Percentiles rank a stretch among this genome's conserved stretches.
phyloP scores from a whole-genome alignment of 345 rosid species.

The Euphorbia pulcherrima region DNA sequence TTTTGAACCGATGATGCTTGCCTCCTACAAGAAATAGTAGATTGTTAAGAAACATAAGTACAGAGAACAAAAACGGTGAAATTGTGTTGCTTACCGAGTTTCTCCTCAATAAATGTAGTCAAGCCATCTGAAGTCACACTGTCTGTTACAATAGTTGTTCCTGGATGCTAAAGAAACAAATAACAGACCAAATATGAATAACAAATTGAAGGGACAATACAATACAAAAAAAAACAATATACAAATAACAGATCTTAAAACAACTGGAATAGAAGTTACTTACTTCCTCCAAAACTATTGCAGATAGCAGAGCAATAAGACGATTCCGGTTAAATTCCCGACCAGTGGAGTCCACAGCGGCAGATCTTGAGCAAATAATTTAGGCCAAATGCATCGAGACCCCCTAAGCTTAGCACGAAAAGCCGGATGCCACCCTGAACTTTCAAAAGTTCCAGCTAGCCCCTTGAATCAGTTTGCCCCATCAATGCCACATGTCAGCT shows the following conservation, averaged over 20 bases:
- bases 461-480: too few species aligned
- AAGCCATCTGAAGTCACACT: constrained; percentile 98
- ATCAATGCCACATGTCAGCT: too few species aligned
- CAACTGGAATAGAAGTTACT: constrained; percentile 23
- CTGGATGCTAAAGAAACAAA: constrained; percentile 67
- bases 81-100: constrained; percentile 59
- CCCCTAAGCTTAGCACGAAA: too few species aligned
- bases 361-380: constrained; percentile 59
- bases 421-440: too few species aligned
- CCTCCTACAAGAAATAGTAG: constrained; percentile 51
- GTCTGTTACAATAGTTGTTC: constrained; percentile 90
- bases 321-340: constrained; percentile 89
- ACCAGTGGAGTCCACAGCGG: constrained; percentile 95
- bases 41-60: constrained; percentile 12
- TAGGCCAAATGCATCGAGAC: too few species aligned
- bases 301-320: constrained; percentile 82
- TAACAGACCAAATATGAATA: background rate
- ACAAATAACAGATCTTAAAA: constrained; percentile 8
- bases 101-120: constrained; percentile 76
- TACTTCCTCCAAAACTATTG: constrained; percentile 95
- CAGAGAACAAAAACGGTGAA: constrained; percentile 1
- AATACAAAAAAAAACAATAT: too few species aligned
- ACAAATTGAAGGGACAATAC: background rate
- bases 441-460: too few species aligned
- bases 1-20: constrained; percentile 90